Evolutionary conservation across 768 basidiomycete species (phyloP), one percentile per base, ranked within the genome.

Genomic region (Obba rivulosa): DNA sequence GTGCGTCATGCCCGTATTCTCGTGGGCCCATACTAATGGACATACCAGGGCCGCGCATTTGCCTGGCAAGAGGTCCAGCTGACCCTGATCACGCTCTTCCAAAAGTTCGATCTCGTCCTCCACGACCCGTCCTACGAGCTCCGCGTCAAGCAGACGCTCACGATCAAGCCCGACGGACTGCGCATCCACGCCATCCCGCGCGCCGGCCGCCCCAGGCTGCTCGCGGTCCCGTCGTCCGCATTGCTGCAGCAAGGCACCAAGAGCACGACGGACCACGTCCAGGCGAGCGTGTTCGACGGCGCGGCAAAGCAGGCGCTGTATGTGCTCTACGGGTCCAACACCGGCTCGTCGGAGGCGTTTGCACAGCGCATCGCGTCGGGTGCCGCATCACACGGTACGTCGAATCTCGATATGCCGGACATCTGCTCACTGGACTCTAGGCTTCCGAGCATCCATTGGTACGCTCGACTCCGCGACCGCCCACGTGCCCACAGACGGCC

Each of bases 51-150:
- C 10, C 66, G 75, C 13, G 63, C 73, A 0, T 72, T 78, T 31
- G 74, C 75, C 0, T 72, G 70, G 71, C 74, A 76, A 55, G 75
- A 76, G 57, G 69, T 69, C 1, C 54, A 62, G 34, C 65, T 77
- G 41, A 66, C 69, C 11, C 60, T 76, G 34, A 67, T 68, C 0
- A 62, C 67, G n/a, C 56, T 76, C 28, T 57, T 76, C 43, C 74
- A 76, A 55, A 68, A 67, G 41, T 77, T 77, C 59, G 73, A 77
- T 51, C 60, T 76, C 37, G 61, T 62, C 9, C 55, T 72, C 38
- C 64, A 64, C 22, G 71, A 77, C 57, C 69, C 72, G 14, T 57
- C 62, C 7, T 78, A 77, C 51, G 63, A 67, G 39, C 64, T 77
- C 10, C 52, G 67, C 48, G 56, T 75, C 50, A 72, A 75, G 59